phyloP scores from a whole-genome alignment of 2,329 filamentous ascomycete species.

The Arthrobotrys pseudoclavata region DNA sequence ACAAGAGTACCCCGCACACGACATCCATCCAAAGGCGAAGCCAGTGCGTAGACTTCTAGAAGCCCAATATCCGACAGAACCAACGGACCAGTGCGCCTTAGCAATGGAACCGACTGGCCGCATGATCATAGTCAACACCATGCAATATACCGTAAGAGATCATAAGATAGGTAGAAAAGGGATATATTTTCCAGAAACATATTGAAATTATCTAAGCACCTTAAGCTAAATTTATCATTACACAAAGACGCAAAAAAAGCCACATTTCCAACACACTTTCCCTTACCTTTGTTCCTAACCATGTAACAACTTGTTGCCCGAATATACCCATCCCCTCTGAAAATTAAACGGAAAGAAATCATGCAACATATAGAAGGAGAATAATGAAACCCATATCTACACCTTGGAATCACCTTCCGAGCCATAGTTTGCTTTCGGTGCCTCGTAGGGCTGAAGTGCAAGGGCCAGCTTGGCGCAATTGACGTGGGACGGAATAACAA shows the following conservation, averaged over 20 bases:
- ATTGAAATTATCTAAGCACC: background rate
- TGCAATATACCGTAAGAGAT: background rate
- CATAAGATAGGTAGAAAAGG: slow-evolving; percentile 13
- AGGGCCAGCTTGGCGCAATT: background rate
- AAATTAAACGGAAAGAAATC: background rate
- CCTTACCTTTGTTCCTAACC: background rate
- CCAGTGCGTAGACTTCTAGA: too few relatives aligned
- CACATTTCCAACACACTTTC: slow-evolving; percentile 7
- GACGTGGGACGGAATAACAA: slow-evolving; percentile 2
- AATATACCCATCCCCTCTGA: background rate
- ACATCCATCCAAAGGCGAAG: too few relatives aligned
- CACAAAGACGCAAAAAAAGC: slow-evolving; percentile 18
- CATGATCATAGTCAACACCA: background rate
- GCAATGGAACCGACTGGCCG: slow-evolving; percentile 5
- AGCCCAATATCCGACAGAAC: too few relatives aligned
- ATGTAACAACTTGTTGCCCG: background rate
- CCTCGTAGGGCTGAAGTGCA: slow-evolving; percentile 24
- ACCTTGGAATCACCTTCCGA: background rate
- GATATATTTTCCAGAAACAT: slow-evolving; percentile 18
- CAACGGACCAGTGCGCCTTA: too few relatives aligned
- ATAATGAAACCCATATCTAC: background rate
- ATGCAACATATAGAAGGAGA: background rate
- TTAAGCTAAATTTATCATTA: background rate
- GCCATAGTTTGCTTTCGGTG: background rate
- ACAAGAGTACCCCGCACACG: too few relatives aligned